A percentile compares a stretch with the other conserved stretches of the same genome.
Conservation (phyloP, 2,329 filamentous ascomycete species). For the Ascocoryne sarcoides region DNA sequence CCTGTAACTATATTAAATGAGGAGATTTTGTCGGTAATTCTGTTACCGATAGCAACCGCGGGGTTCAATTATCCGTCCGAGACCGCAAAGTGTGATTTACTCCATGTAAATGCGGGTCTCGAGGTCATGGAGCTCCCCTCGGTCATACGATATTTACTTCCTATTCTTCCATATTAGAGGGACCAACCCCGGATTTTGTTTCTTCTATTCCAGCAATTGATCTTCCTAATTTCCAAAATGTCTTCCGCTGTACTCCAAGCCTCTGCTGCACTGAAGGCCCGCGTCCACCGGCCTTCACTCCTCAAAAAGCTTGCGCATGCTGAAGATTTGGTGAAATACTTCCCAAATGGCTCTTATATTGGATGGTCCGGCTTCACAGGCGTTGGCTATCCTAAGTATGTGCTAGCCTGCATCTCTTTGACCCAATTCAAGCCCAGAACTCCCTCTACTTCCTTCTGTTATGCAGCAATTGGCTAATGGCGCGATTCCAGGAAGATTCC, state of each 20-base stretch:
- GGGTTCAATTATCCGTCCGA: no score
- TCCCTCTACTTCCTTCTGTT: neutral
- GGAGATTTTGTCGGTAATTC: no score
- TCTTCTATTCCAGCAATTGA: neutral
- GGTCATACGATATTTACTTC: neutral
- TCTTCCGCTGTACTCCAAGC: slow-evolving; percentile 21
- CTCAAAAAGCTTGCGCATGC: slow-evolving; percentile 72
- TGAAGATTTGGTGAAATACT: slow-evolving; percentile 70
- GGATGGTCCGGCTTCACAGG: slow-evolving; percentile 90
- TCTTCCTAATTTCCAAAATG: slow-evolving; percentile 10
- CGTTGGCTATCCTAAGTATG: slow-evolving; percentile 79
- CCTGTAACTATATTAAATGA: no score
- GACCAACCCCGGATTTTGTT: neutral
- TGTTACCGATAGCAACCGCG: no score
- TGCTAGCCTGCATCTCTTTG: slow-evolving; percentile 11
- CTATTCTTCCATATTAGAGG: neutral
- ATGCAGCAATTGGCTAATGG: slow-evolving; percentile 7
- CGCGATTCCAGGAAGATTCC: slow-evolving; percentile 60
- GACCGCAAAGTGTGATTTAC: no score
- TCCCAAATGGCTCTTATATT: slow-evolving; percentile 78
- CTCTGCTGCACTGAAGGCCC: slow-evolving; percentile 56
- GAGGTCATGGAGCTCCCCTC: no score
- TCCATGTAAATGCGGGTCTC: no score
- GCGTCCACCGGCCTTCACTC: slow-evolving; percentile 67
- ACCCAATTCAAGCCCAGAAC: neutral